Evolutionary conservation across 2,329 filamentous ascomycete species (phyloP), one percentile per base, ranked within the genome.

Genomic region (Westerdykella ornata): DNA sequence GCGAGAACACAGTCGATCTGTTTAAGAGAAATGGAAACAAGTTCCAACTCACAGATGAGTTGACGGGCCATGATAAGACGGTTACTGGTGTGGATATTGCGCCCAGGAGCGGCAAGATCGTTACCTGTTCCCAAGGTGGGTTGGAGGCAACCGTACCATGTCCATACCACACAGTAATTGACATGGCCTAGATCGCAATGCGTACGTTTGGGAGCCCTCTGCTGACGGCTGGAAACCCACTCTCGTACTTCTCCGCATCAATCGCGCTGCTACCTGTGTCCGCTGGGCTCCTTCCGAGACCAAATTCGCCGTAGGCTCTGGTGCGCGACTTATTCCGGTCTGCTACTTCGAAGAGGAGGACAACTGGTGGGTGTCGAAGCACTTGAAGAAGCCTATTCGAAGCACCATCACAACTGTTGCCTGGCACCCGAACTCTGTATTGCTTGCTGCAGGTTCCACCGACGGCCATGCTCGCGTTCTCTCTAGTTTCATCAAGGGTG

Each of bases 341-440:
- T 98, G 92, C 76, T 97, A 97, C 73, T 98, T 98, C 57, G 92
- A 98, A 64, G 87, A 95, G 66, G 92, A 98, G 69, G 96, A 98
- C 69, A 89, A 98, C 73, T 98, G 92, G 92, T 98, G 92, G 92
- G 90, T 98, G 32, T 96, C 89, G 29, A 98, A 98, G 76, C 92
- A 98, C 70, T 72, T 98, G 62, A 97, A 97, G 80, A 98, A 97
- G 78, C 92, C 92, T 15, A 94, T 98, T 59, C 85, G 90, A 53
- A 95, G 88, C 66, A 98, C 92, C 43, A 90, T 98, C 58, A 97
- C 92, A 42, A 88, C 85, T 13, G 81, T 98, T 34, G 83, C 84
- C 43, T 98, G 92, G 92, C 92, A 98, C 68, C 92, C 92, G 28
- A 98, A 98, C 75, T 94, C 86, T 8, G 92, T 98, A 13, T 78